These are phyloP conservation scores for Didymella glomerata DNA, from an alignment of 2,329 filamentous ascomycete species.

Conservation along the genomic window DNA sequence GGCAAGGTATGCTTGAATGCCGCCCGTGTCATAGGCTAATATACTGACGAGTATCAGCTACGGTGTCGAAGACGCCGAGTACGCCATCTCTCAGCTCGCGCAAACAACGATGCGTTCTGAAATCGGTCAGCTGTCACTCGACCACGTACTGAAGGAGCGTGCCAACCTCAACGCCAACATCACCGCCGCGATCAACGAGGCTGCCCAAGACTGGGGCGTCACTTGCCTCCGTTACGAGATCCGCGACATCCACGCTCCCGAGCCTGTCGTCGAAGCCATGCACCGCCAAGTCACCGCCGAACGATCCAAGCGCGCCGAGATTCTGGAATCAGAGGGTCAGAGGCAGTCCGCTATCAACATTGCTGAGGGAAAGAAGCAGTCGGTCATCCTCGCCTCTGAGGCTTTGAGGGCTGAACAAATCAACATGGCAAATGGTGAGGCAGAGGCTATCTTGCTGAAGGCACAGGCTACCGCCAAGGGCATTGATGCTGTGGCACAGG, in stretches of 20 bases:
- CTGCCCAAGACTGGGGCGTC: slow-evolving; percentile 95
- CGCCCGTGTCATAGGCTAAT: neutral
- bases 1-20: slow-evolving; percentile 71
- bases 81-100: slow-evolving; percentile 96
- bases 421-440: slow-evolving; percentile 90
- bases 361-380: slow-evolving; percentile 96
- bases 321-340: slow-evolving; percentile 96
- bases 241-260: slow-evolving; percentile 94
- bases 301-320: slow-evolving; percentile 96
- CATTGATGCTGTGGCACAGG: slow-evolving; percentile 83
- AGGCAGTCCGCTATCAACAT: slow-evolving; percentile 98
- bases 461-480: slow-evolving; percentile 85
- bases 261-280: slow-evolving; percentile 95
- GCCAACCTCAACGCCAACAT: slow-evolving; percentile 97
- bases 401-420: slow-evolving; percentile 89
- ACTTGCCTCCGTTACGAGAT: slow-evolving; percentile 98
- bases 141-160: slow-evolving; percentile 97
- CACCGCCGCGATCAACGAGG: slow-evolving; percentile 98
- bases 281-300: slow-evolving; percentile 97
- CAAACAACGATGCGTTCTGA: slow-evolving; percentile 99
- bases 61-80: slow-evolving; percentile 97
- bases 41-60: slow-evolving; percentile 68
- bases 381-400: slow-evolving; percentile 94
- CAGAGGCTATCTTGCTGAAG: slow-evolving; percentile 88
- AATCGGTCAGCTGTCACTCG: slow-evolving; percentile 93